phyloP scores from a whole-genome alignment of 1,139 yeast species.

The Candida anutae region DNA sequence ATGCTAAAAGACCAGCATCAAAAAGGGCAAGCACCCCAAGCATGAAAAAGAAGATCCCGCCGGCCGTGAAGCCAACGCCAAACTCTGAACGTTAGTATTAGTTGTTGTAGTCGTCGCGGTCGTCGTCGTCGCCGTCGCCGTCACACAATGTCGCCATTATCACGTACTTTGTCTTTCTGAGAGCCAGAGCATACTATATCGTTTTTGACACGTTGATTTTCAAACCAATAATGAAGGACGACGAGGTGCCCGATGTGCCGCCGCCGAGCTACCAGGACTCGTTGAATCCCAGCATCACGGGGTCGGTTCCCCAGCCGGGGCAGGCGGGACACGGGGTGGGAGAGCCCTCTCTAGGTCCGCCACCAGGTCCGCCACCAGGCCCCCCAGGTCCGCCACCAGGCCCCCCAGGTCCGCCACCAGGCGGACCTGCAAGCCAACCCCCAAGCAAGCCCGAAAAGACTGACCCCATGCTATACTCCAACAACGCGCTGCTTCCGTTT shows the following conservation, averaged over 20 bases:
- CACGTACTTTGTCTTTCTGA: conserved; percentile 71
- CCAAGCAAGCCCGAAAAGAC: not conserved
- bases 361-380: not conserved
- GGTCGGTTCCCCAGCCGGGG: not conserved
- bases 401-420: not conserved
- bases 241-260: conserved; percentile 5
- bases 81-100: conserved; percentile 44
- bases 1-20: conserved; percentile 81
- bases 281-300: conserved; percentile 2
- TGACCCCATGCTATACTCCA: conserved; percentile 7
- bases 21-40: conserved; percentile 82
- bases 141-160: not conserved
- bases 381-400: not conserved
- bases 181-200: conserved; percentile 57
- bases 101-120: conserved; percentile 8
- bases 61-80: conserved; percentile 92
- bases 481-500: conserved; percentile 46
- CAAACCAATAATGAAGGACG: not conserved
- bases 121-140: too few species aligned
- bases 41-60: conserved; percentile 70
- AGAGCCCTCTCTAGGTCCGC: not conserved
- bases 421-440: too few species aligned
- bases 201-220: too few species aligned
- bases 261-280: conserved; percentile 17
- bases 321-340: too few species aligned